A percentile compares a stretch with the other conserved stretches of the same genome.
phyloP scores from a whole-genome alignment of 495 filamentous ascomycete species.

The Xylaria intraflava region DNA sequence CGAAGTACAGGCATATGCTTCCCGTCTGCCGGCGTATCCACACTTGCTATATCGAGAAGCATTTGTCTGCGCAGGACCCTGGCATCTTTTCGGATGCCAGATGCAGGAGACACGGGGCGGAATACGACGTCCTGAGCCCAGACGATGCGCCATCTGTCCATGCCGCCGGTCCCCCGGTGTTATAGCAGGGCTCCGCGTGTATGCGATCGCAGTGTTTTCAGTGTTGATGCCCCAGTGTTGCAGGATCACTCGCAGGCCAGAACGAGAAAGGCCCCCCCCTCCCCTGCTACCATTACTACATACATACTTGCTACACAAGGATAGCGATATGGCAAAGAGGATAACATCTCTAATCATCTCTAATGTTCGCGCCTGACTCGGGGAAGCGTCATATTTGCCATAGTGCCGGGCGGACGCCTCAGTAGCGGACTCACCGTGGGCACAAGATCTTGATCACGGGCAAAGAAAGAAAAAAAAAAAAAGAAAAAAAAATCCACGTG shows the following conservation, averaged over 20 bases:
- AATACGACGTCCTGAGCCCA: conserved; percentile 10
- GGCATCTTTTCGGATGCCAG: conserved; percentile 2
- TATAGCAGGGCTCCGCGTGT: conserved; percentile 8
- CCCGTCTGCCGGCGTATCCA: not conserved
- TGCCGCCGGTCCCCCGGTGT: conserved; percentile 3
- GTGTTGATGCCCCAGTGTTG: not conserved
- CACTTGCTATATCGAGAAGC: not conserved
- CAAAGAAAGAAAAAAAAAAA: no score
- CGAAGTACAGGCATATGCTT: not conserved
- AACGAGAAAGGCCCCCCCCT: not conserved
- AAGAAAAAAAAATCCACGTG: no score
- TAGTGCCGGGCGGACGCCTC: no score
- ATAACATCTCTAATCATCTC: no score
- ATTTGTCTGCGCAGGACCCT: not conserved
- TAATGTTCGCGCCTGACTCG: no score
- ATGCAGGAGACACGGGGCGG: conserved; percentile 4
- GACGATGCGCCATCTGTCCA: conserved; percentile 7
- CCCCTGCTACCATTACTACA: not conserved
- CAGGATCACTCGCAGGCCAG: no score
- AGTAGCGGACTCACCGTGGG: no score
- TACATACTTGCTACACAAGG: not conserved
- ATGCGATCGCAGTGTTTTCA: not conserved
- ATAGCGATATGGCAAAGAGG: not conserved
- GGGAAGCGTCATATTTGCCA: not conserved
- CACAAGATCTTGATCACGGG: no score